Evolutionary conservation across 306 rosid species (phyloP).

Genomic region (Dalbergia cochinchinensis): DNA sequence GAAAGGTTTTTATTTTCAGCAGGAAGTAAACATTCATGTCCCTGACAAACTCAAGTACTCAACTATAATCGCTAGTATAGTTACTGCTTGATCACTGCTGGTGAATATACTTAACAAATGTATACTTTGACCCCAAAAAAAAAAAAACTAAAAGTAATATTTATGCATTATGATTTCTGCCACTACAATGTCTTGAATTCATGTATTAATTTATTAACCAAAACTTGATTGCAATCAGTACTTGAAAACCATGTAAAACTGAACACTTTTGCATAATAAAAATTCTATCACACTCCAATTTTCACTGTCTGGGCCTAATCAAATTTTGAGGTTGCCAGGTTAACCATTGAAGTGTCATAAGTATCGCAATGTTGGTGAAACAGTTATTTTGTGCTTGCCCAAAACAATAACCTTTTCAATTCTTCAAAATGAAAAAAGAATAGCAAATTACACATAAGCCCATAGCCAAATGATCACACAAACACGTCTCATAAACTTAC

Average conservation of each 20-base stretch:
- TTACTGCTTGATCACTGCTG: background rate
- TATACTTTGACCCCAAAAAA: background rate
- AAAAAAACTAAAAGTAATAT: background rate
- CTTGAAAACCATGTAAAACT: background rate
- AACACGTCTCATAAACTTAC: background rate
- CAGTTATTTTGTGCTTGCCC: no score
- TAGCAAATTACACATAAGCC: no score
- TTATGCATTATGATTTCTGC: background rate
- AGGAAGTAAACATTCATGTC: constrained; percentile 18
- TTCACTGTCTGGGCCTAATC: background rate
- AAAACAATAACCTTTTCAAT: no score
- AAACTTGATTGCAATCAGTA: constrained; percentile 5
- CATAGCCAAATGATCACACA: constrained; percentile 6
- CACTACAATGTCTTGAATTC: background rate
- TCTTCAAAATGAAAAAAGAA: no score
- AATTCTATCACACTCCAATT: background rate
- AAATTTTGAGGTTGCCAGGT: no score
- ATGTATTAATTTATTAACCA: constrained; percentile 1
- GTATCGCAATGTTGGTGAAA: no score
- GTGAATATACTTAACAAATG: background rate
- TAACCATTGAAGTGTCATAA: no score
- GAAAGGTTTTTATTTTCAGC: constrained; percentile 32
- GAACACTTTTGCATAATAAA: background rate
- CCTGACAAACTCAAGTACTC: constrained; percentile 14
- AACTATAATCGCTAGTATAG: constrained; percentile 9